phyloP scores from a whole-genome alignment of 805 yeast genomes.

The Cyberlindnera americana region DNA sequence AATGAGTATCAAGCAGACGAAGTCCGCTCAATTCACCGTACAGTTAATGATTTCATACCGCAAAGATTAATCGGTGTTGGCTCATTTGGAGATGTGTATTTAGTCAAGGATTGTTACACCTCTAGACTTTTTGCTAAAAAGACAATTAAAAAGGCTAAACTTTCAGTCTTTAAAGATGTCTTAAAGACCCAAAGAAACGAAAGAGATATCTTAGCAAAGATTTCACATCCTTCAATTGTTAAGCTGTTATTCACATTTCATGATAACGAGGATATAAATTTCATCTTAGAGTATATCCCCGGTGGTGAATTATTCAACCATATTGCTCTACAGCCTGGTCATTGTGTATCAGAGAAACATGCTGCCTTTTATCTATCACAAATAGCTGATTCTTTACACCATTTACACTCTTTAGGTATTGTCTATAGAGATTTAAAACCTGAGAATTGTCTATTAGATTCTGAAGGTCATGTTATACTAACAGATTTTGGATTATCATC shows the following conservation, averaged over 20 bases:
- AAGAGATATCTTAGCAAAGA: slow-evolving; percentile 63
- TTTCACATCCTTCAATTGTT: slow-evolving; percentile 79
- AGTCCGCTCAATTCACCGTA: slow-evolving; percentile 9
- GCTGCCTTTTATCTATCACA: slow-evolving; percentile 81
- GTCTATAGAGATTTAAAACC: slow-evolving; percentile 89
- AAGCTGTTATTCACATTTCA: slow-evolving; percentile 81
- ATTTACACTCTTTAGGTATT: slow-evolving; percentile 75
- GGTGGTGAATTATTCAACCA: slow-evolving; percentile 77
- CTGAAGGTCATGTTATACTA: slow-evolving; percentile 73
- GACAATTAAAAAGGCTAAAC: slow-evolving; percentile 76
- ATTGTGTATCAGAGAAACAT: slow-evolving; percentile 32
- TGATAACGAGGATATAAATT: slow-evolving; percentile 69
- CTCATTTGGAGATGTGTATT: slow-evolving; percentile 81
- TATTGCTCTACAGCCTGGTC: slow-evolving; percentile 17
- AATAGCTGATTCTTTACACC: slow-evolving; percentile 70
- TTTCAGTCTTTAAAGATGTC: slow-evolving; percentile 49
- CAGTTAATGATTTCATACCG: slow-evolving; percentile 58
- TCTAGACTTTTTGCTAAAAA: slow-evolving; percentile 79
- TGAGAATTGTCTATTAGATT: slow-evolving; percentile 78
- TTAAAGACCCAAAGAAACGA: slow-evolving; percentile 77
- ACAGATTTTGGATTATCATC: slow-evolving; percentile 81
- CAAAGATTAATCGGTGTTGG: slow-evolving; percentile 78
- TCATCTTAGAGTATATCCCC: slow-evolving; percentile 77
- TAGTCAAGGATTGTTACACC: slow-evolving; percentile 62
- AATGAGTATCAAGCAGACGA: slow-evolving; percentile 16